These are phyloP conservation scores for Mollisiaceae sp. DNA, from an alignment of 2,329 filamentous ascomycete species.

Conservation along the genomic window DNA sequence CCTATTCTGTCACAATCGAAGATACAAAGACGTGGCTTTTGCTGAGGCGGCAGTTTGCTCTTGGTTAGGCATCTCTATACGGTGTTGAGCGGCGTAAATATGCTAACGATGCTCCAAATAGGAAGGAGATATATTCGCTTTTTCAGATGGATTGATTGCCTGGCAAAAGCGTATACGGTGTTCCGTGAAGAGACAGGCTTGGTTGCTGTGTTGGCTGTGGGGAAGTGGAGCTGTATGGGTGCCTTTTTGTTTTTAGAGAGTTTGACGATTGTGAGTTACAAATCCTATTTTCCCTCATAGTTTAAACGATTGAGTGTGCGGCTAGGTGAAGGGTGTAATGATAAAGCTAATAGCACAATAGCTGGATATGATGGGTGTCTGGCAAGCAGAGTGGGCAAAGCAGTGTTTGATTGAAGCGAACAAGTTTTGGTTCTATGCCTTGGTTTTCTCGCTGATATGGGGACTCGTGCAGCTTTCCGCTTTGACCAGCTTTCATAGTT, in stretches of 20 bases:
- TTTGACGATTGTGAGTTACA: constrained; percentile 60
- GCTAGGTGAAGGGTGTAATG: constrained; percentile 24
- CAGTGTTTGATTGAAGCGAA: constrained; percentile 63
- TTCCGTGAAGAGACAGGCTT: constrained; percentile 44
- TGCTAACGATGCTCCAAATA: constrained; percentile 32
- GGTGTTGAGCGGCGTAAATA: background rate
- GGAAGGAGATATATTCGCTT: constrained; percentile 69
- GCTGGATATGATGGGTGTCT: constrained; percentile 56
- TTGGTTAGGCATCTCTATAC: constrained; percentile 42
- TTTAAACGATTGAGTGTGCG: constrained; percentile 20
- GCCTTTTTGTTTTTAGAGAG: constrained; percentile 72
- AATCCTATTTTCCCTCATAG: background rate
- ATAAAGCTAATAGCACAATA: constrained; percentile 22
- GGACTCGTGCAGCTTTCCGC: constrained; percentile 34
- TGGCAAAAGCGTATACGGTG: constrained; percentile 54
- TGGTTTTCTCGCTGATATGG: constrained; percentile 49
- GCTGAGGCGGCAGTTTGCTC: constrained; percentile 48
- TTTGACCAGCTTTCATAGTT: constrained; percentile 35
- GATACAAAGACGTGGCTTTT: constrained; percentile 43
- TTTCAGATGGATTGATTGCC: constrained; percentile 69
- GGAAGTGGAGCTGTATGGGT: constrained; percentile 64
- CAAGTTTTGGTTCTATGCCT: constrained; percentile 70
- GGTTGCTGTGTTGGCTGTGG: constrained; percentile 57
- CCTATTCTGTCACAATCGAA: constrained; percentile 50
- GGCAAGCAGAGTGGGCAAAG: constrained; percentile 48